Evolutionary conservation across 768 basidiomycete genomes (phyloP).

Genomic region (Boletus rubroflammeus): DNA sequence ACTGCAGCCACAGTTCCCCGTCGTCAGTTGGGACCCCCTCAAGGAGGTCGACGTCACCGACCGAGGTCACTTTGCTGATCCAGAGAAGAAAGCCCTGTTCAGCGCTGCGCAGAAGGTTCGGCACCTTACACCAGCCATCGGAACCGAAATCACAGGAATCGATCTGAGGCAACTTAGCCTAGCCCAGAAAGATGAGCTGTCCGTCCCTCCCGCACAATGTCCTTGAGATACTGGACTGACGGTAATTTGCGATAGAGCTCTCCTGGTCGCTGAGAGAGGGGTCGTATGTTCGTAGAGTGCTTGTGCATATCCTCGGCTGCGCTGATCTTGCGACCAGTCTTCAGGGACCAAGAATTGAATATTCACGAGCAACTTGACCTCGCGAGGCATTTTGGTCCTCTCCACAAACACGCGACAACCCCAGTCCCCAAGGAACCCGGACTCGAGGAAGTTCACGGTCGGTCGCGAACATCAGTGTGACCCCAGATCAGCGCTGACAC

Average conservation of each 20-base stretch:
- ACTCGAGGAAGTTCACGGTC: conserved; percentile 73
- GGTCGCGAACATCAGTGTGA: conserved; percentile 13
- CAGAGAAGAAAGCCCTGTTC: conserved; percentile 61
- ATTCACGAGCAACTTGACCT: conserved; percentile 71
- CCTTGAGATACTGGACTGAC: conserved; percentile 5
- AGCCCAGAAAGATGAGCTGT: conserved; percentile 79
- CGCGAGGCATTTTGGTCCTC: conserved; percentile 65
- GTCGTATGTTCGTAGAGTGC: conserved; percentile 57
- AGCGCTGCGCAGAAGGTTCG: conserved; percentile 62
- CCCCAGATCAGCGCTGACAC: conserved; percentile 1
- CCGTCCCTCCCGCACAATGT: conserved; percentile 18
- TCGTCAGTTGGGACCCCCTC: conserved; percentile 62
- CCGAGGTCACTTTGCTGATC: conserved; percentile 65
- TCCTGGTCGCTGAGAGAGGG: conserved; percentile 71
- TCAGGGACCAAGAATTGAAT: conserved; percentile 69
- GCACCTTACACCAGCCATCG: conserved; percentile 68
- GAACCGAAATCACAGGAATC: conserved; percentile 70
- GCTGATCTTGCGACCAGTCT: conserved; percentile 41
- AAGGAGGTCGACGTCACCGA: conserved; percentile 57
- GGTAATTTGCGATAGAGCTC: conserved; percentile 41
- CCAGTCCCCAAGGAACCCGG: conserved; percentile 68
- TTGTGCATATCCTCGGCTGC: no score
- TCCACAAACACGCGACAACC: conserved; percentile 83
- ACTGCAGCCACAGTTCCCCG: conserved; percentile 59
- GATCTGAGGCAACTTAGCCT: conserved; percentile 67